Evolutionary conservation across 2,329 filamentous ascomycete species (phyloP).

Genomic region (Diaporthe sp.): DNA sequence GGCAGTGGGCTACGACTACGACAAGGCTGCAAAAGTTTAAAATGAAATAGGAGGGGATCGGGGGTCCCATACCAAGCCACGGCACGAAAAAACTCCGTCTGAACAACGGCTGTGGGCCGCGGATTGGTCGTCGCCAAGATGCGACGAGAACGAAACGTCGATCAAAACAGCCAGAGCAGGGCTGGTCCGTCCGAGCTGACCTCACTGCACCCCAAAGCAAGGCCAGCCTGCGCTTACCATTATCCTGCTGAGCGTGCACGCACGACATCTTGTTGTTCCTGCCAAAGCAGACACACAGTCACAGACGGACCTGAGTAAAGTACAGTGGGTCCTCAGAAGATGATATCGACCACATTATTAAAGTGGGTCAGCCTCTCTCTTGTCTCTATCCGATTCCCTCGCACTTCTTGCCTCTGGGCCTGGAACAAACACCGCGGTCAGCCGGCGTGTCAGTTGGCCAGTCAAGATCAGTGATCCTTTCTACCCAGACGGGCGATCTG

Average conservation of each 20-base stretch:
- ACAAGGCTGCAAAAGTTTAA: slow-evolving; percentile 11
- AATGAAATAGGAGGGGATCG: neutral
- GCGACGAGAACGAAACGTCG: slow-evolving; percentile 37
- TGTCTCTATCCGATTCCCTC: neutral
- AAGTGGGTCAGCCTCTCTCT: neutral
- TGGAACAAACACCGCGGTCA: neutral
- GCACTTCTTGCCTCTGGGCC: neutral
- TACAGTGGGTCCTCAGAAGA: neutral
- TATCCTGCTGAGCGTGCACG: neutral
- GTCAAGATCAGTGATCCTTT: neutral
- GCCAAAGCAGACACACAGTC: neutral
- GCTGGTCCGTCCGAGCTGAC: slow-evolving; percentile 24
- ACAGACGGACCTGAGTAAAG: neutral
- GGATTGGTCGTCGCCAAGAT: slow-evolving; percentile 30
- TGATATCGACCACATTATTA: neutral
- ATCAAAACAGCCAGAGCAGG: slow-evolving; percentile 31
- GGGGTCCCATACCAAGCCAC: slow-evolving; percentile 24
- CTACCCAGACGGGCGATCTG: slow-evolving; percentile 4
- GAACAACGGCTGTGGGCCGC: slow-evolving; percentile 20
- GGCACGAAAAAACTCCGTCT: slow-evolving; percentile 15
- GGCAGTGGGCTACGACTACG: neutral
- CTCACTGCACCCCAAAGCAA: slow-evolving; percentile 7
- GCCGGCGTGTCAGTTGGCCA: neutral
- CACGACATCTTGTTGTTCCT: neutral
- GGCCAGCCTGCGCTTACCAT: slow-evolving; percentile 5